A percentile compares a stretch with the other conserved stretches of the same genome.
phyloP scores from a whole-genome alignment of 108 stramenopile genomes.

The Poteriospumella lacustris region DNA sequence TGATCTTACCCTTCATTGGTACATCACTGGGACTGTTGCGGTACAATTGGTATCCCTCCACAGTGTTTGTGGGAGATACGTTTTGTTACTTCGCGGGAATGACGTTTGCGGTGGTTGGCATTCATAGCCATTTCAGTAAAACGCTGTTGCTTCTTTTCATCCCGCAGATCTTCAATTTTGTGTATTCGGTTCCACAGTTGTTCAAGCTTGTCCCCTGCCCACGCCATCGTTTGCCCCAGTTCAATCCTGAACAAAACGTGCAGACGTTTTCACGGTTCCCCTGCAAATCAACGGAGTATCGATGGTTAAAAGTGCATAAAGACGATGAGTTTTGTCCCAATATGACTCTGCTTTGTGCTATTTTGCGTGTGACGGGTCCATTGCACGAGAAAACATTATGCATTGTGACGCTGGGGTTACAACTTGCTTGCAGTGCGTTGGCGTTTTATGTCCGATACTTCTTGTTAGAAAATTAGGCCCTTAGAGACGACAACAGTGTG shows the following conservation, averaged over 20 bases:
- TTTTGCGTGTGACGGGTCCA: conserved; percentile 73
- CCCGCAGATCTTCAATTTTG: conserved; percentile 91
- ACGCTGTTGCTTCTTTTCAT: conserved; percentile 90
- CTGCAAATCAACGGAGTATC: conserved; percentile 14
- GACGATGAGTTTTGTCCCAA: conserved; percentile 60
- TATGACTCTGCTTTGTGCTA: conserved; percentile 85
- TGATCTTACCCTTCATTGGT: conserved; percentile 32
- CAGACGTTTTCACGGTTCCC: conserved; percentile 74
- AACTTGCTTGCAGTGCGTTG: conserved; percentile 47
- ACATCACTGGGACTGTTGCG: conserved; percentile 21
- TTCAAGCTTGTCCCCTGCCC: conserved; percentile 91
- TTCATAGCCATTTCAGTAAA: conserved; percentile 89
- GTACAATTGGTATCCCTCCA: conserved; percentile 69
- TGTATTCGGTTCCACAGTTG: conserved; percentile 88
- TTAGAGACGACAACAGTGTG: no score
- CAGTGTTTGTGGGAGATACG: conserved; percentile 95
- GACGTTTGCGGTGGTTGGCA: conserved; percentile 85
- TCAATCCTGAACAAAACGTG: conserved; percentile 65
- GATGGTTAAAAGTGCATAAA: conserved; percentile 34
- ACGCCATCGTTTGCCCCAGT: conserved; percentile 83
- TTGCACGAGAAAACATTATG: conserved; percentile 76
- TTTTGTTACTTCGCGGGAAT: conserved; percentile 98
- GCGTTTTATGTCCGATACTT: conserved; percentile 41
- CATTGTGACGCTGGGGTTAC: conserved; percentile 67
- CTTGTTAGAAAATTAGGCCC: no score